Conservation (phyloP, 2,329 filamentous ascomycete species). For the Geosmithia flava region DNA sequence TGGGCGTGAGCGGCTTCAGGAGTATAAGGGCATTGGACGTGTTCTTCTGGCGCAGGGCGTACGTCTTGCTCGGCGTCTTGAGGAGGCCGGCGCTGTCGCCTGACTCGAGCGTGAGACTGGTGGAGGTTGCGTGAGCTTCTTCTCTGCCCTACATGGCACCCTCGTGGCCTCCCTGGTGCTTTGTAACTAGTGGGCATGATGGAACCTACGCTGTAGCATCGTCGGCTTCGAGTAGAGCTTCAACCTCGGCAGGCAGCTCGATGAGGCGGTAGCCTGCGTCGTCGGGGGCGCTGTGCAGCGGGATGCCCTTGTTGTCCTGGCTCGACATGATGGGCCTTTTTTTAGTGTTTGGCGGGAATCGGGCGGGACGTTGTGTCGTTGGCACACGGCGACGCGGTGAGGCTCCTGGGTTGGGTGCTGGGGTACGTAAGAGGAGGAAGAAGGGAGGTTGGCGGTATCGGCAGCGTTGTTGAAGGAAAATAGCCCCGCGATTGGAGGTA, state of each 20-base stretch:
- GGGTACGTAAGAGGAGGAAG: neutral
- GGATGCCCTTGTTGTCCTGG: slow-evolving; percentile 30
- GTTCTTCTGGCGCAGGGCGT: slow-evolving; percentile 52
- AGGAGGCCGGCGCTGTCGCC: slow-evolving; percentile 38
- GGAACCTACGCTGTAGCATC: slow-evolving; percentile 38
- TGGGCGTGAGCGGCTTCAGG: slow-evolving; percentile 20
- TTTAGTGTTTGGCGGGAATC: neutral
- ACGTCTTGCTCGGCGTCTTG: slow-evolving; percentile 36
- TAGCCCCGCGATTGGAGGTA: neutral
- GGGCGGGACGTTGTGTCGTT: neutral
- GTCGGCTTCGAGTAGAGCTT: slow-evolving; percentile 40
- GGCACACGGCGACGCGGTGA: neutral
- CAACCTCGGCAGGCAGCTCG: slow-evolving; percentile 48
- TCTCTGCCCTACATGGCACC: neutral
- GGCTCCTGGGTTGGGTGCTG: neutral
- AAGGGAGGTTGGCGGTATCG: neutral
- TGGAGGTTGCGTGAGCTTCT: slow-evolving; percentile 1
- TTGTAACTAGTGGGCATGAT: neutral
- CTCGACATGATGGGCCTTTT: slow-evolving; percentile 24
- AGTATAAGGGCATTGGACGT: slow-evolving; percentile 55
- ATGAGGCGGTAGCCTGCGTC: slow-evolving; percentile 44
- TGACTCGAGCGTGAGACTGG: slow-evolving; percentile 34
- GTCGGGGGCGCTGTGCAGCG: slow-evolving; percentile 35
- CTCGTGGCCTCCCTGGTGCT: neutral
- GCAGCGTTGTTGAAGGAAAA: neutral